These are phyloP conservation scores for Cordyceps cicadae DNA, from an alignment of 2,329 filamentous ascomycete genomes.

Conservation along the genomic window DNA sequence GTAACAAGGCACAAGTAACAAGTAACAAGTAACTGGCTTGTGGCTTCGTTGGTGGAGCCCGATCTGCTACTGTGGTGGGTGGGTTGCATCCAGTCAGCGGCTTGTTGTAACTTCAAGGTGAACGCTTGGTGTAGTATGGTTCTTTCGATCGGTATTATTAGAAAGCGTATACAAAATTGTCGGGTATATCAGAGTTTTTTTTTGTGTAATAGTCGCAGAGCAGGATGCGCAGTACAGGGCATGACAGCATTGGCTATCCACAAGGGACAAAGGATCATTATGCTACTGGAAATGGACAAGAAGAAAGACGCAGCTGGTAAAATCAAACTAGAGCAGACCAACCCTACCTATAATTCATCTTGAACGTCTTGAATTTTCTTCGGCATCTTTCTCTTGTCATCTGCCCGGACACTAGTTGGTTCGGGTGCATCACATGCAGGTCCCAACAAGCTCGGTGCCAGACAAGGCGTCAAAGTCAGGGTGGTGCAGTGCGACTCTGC, in stretches of 20 bases:
- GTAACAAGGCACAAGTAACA: too few species aligned
- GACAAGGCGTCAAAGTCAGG: not conserved
- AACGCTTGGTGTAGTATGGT: not conserved
- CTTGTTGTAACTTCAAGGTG: not conserved
- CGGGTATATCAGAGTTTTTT: too few species aligned
- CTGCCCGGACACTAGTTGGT: not conserved
- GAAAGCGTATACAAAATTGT: too few species aligned
- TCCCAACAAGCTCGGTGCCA: constrained; percentile 1
- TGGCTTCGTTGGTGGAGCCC: not conserved
- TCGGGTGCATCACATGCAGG: constrained; percentile 5
- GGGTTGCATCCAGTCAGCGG: not conserved
- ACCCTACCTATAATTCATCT: too few species aligned
- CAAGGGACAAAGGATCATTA: too few species aligned
- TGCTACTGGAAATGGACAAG: too few species aligned
- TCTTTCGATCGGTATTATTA: too few species aligned
- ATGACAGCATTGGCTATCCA: too few species aligned
- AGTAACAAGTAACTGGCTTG: not conserved
- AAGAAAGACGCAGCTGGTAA: too few species aligned
- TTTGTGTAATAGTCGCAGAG: too few species aligned
- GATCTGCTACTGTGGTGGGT: not conserved
- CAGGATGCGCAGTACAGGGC: too few species aligned
- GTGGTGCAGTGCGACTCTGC: not conserved
- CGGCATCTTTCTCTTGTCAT: not conserved
- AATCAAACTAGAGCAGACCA: too few species aligned
- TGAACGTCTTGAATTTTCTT: not conserved